Base-by-base conservation (phyloP, 2,329 filamentous ascomycete species). In the Trichophyton verrucosum region DNA sequence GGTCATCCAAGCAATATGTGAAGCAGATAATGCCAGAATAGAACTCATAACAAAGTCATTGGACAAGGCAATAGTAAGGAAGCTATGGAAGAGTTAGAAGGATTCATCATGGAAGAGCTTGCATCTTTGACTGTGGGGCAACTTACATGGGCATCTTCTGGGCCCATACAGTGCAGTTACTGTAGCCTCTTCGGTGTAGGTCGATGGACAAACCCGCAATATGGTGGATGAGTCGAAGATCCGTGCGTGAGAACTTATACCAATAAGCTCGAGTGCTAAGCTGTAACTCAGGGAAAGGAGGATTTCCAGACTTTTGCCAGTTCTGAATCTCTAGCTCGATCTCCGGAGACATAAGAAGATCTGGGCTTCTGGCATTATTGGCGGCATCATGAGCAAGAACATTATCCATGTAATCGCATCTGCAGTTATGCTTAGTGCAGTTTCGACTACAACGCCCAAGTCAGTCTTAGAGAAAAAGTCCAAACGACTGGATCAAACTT, bases 371-470 rank as follows among this genome's bases (percentile, higher is more conserved):
- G 53, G 79, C 78, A 64, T 79, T 76, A 62, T 74, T 75, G 59
- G 76, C 72, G 61, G 75, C 77, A 64, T 80, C 80, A 65, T 82
- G 80, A 56, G 69, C 58, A 57, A 77, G 75, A 63, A 88, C 83
- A 70, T 86, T 85, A 72, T 97, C 91, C 81, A 96, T 95, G 79
- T 97, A 99, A 68, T 96, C 94, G 76, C 94, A 99, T 70, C 91
- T 88, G 69, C 95, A 94, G 78, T 96, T 96, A 78, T 99, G 94
- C 78, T 97, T 99, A 64, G 92, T 96, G 77, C 94, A 99, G 76
- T 99, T 99, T 70, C 90, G 90, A 78, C 91, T 95, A 70, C 17
- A 63, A 27, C 42, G 2, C n/a, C 46, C n/a, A 49, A 9, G 49
- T 68, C 58, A 67, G 63, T 38, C n/a, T 30, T 47, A 49, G 4